These are phyloP conservation scores for Papiliotrema laurentii DNA, from an alignment of 1,284 basidiomycete genomes.

Conservation along the genomic window DNA sequence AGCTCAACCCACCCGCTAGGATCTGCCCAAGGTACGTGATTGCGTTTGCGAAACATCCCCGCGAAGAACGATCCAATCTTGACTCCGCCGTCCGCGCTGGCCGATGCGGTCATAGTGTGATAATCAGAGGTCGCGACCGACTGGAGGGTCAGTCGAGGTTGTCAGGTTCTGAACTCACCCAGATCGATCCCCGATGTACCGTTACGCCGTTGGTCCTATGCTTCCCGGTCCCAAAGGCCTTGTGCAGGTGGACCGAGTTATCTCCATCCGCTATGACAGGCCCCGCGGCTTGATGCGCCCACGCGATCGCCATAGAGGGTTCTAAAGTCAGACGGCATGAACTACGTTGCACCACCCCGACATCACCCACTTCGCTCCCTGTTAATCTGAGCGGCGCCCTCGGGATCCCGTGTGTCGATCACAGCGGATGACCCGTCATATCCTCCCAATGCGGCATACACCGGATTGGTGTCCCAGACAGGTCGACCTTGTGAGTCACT, in stretches of 20 bases:
- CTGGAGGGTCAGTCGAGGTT: constrained; percentile 48
- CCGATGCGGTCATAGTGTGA: constrained; percentile 76
- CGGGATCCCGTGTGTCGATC: constrained; percentile 34
- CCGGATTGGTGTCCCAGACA: constrained; percentile 23
- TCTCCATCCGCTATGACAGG: constrained; percentile 39
- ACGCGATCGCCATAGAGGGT: constrained; percentile 30
- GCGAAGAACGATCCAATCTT: constrained; percentile 17
- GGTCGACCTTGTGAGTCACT: constrained; percentile 13
- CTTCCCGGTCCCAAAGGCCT: constrained; percentile 19
- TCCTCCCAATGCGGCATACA: constrained; percentile 20
- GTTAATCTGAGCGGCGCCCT: constrained; percentile 17
- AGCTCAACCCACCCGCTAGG: neutral
- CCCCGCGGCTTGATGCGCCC: constrained; percentile 28
- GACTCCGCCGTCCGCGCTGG: constrained; percentile 74
- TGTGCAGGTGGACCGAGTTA: constrained; percentile 25
- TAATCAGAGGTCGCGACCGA: constrained; percentile 70
- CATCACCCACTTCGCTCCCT: constrained; percentile 26
- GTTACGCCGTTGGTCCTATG: constrained; percentile 15
- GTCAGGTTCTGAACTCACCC: constrained; percentile 55
- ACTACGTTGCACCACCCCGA: neutral
- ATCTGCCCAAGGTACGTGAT: constrained; percentile 15
- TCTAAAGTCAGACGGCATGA: constrained; percentile 14
- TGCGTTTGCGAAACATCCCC: constrained; percentile 26
- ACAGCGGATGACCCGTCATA: constrained; percentile 30
- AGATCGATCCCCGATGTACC: constrained; percentile 60